Evolutionary conservation across 2,329 filamentous ascomycete species (phyloP), one percentile per base, ranked within the genome.

Genomic region (Aspergillus transmontanensis): DNA sequence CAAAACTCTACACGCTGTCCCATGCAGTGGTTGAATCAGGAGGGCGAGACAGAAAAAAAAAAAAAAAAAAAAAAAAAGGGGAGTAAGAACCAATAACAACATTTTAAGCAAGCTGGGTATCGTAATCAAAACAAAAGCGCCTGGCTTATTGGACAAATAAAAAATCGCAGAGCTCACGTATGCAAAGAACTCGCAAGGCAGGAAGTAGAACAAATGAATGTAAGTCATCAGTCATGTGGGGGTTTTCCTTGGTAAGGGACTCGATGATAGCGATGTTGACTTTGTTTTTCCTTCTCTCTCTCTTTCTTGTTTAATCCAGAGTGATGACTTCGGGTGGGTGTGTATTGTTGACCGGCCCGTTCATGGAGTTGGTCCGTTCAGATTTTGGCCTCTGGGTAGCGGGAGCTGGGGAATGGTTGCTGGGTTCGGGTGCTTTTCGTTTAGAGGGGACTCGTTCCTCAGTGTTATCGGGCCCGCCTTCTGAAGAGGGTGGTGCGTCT

Each of bases 281-380:
- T 14, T 48, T 16, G 14, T 23, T 12, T 14, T 6, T 45, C 21
- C 5, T n/a, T 11, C 11, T 2, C 12, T 11, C 11, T 5, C 6
- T 48, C 12, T 26, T 14, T 30, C 3, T 5, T 10, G n/a, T 36
- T 60, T 65, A 73, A 45, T 73, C 71, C 50, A 73, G 58, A 28
- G 69, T 60, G 34, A 74, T 71, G 39, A 74, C 62, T 46, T 69
- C 61, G 41, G 60, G 21, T 28, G 48, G 23, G 16, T 63, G 21
- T 23, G 59, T 32, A 43, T 61, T 57, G 45, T 19, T 34, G 9
- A n/a, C 28, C 16, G 28, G 19, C 28, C n/a, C 48, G 10, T 51
- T 51, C 26, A 32, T 10, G 19, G 48, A 51, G 28, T 2, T 12
- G 48, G 26, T 53, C 28, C 36, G 36, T 30, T 34, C 55, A 16